Percentiles rank a stretch among this genome's conserved stretches.
phyloP scores from a whole-genome alignment of 371 early-diverging fungal species.

The Nematocida sp. region DNA sequence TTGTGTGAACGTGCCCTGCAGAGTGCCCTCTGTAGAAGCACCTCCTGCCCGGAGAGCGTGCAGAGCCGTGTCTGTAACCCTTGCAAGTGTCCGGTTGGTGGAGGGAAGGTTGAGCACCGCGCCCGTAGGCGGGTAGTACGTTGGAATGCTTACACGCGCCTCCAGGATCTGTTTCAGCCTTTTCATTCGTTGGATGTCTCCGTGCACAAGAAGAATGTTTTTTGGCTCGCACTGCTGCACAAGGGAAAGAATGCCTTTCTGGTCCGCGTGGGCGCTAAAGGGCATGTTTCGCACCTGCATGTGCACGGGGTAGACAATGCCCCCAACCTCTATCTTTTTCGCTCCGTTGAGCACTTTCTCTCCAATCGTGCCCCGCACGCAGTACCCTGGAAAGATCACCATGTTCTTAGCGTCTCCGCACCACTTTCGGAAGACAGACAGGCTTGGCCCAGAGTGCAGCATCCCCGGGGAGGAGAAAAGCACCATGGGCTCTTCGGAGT shows the following conservation, averaged over 20 bases:
- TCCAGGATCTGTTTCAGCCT: conserved; percentile 79
- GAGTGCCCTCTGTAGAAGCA: background rate
- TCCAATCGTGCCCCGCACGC: conserved; percentile 84
- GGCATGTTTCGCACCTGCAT: conserved; percentile 92
- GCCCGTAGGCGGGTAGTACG: conserved; percentile 69
- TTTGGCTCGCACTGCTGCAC: conserved; percentile 87
- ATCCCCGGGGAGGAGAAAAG: conserved; percentile 86
- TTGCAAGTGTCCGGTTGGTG: conserved; percentile 6
- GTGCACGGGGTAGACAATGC: conserved; percentile 76
- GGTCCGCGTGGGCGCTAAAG: conserved; percentile 98
- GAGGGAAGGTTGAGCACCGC: background rate
- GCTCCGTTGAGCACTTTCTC: conserved; percentile 89
- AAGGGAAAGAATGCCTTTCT: conserved; percentile 87
- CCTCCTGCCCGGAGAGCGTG: background rate
- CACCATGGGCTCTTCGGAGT: conserved; percentile 76
- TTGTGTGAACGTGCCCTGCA: background rate
- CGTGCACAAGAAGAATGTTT: conserved; percentile 92
- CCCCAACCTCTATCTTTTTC: conserved; percentile 78
- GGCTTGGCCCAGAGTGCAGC: conserved; percentile 70
- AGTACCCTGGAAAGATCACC: conserved; percentile 74
- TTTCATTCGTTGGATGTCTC: conserved; percentile 92
- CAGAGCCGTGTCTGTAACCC: background rate
- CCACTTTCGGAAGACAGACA: conserved; percentile 76
- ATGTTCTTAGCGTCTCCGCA: conserved; percentile 77
- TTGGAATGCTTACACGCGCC: conserved; percentile 73